These are phyloP conservation scores for Ambrosia artemisiifolia DNA, from an alignment of 129 eudicot genomes.

Conservation along the genomic window DNA sequence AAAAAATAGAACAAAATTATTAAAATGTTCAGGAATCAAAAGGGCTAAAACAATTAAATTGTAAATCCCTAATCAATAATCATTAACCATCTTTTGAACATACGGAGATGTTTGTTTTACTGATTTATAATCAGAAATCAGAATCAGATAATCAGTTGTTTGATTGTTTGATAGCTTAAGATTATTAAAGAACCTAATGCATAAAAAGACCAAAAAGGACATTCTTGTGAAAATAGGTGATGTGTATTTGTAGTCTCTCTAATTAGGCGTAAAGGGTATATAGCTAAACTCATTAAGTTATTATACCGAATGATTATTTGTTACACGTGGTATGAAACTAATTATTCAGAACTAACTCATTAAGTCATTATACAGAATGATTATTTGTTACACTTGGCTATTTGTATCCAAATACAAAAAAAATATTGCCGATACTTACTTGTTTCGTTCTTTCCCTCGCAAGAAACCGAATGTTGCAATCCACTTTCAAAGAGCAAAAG, in stretches of 20 bases:
- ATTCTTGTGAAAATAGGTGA: neutral
- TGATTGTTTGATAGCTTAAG: neutral
- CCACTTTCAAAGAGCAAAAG: conserved; percentile 50
- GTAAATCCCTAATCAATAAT: neutral
- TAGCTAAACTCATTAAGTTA: neutral
- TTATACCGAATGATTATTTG: too few species aligned
- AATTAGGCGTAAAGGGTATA: neutral
- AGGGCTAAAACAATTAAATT: neutral
- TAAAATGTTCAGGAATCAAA: neutral
- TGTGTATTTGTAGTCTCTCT: neutral
- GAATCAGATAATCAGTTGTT: neutral
- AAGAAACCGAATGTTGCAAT: conserved; percentile 55
- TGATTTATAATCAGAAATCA: neutral
- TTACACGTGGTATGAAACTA: neutral
- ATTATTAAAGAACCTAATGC: neutral
- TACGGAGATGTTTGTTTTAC: neutral
- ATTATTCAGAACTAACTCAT: neutral
- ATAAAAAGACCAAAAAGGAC: neutral
- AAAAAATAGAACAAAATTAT: neutral
- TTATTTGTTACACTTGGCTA: too few species aligned
- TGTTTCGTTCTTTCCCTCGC: conserved; percentile 65
- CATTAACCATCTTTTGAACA: neutral
- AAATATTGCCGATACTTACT: conserved; percentile 33
- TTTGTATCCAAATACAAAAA: neutral
- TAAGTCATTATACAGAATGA: too few species aligned